phyloP scores from a whole-genome alignment of 1,284 basidiomycete genomes.

The Cryptococcus floricola region DNA sequence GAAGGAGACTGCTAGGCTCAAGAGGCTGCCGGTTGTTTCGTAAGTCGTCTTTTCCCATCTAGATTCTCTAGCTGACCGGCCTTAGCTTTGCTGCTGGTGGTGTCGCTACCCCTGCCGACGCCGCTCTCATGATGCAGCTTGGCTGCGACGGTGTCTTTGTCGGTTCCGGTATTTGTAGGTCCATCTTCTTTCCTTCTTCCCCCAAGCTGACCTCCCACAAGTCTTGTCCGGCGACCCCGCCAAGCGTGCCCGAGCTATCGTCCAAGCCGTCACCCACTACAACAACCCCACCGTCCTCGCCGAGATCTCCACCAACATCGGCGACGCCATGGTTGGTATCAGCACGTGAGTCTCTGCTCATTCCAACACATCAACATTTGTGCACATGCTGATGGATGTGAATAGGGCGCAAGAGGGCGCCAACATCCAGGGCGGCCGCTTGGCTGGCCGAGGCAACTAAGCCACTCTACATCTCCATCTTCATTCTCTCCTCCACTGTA shows the following conservation, averaged over 20 bases:
- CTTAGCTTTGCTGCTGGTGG: constrained; percentile 90
- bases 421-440: constrained; percentile 25
- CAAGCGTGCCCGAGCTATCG: constrained; percentile 92
- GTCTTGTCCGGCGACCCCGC: constrained; percentile 77
- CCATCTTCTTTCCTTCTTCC: neutral
- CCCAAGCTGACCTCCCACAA: constrained; percentile 9
- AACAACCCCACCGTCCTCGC: constrained; percentile 71
- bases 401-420: constrained; percentile 16
- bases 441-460: constrained; percentile 29
- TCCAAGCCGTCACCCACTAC: constrained; percentile 95
- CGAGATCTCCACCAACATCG: constrained; percentile 81
- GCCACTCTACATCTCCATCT: neutral
- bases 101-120: constrained; percentile 92
- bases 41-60: constrained; percentile 11
- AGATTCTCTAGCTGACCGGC: neutral
- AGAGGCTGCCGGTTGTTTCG: constrained; percentile 81
- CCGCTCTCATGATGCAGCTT: constrained; percentile 99
- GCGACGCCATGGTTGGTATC: constrained; percentile 88
- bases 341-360: constrained; percentile 23
- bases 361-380: neutral
- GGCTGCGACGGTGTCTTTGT: constrained; percentile 97
- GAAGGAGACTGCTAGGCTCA: constrained; percentile 91
- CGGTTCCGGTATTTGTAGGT: constrained; percentile 87
- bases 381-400: neutral
- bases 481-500: neutral